Conservation (phyloP, 805 yeast genomes). For the Komagataella populi region DNA sequence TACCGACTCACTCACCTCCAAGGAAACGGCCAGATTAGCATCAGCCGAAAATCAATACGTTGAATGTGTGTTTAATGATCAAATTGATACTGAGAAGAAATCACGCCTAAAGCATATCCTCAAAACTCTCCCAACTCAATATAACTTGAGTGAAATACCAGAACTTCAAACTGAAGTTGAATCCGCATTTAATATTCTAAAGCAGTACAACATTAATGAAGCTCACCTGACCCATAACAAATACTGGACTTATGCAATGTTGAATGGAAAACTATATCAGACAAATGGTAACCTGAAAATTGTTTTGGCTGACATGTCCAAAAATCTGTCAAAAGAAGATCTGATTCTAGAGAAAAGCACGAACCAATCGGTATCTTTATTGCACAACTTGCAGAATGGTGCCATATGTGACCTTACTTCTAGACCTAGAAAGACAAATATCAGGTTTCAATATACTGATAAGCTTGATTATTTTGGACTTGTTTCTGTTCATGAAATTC, state of each 20-base stretch:
- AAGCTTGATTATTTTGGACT: conserved; percentile 7
- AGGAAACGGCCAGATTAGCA: neutral
- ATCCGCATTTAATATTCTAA: neutral
- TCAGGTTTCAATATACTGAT: conserved; percentile 15
- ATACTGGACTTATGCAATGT: neutral
- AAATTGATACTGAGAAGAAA: neutral
- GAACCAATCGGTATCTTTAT: conserved; percentile 14
- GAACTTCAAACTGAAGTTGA: neutral
- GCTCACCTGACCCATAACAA: neutral
- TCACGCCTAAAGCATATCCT: neutral
- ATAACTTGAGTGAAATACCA: neutral
- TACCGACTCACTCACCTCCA: neutral
- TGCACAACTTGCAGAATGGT: conserved; percentile 16
- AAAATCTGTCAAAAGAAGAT: neutral
- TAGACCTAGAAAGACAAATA: conserved; percentile 11
- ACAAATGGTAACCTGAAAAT: neutral
- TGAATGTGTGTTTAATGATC: neutral
- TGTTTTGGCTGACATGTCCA: neutral
- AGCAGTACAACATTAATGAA: neutral
- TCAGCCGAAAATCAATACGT: neutral
- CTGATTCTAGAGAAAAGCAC: neutral
- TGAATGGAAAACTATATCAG: neutral
- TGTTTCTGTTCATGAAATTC: conserved; percentile 13
- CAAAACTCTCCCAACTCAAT: neutral
- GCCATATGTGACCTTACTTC: conserved; percentile 20